phyloP scores from a whole-genome alignment of 495 filamentous ascomycete genomes.

The Neurospora africana region DNA sequence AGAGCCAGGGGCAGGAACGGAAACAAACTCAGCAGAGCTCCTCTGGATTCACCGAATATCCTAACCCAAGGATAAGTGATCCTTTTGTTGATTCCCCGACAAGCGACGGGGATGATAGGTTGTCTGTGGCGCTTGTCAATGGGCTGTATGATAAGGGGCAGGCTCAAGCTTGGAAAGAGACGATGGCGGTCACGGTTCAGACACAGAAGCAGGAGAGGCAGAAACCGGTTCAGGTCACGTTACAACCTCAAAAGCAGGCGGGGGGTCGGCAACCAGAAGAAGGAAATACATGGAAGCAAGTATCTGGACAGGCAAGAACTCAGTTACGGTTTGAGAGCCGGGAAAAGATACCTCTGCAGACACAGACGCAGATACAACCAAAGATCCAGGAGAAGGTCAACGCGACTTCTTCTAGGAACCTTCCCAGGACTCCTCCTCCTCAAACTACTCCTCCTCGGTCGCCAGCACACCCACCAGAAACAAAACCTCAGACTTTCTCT shows the following conservation, averaged over 20 bases:
- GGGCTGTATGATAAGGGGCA: not conserved
- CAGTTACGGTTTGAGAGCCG: not conserved
- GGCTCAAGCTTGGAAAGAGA: not conserved
- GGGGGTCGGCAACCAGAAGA: not conserved
- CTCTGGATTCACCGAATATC: not conserved
- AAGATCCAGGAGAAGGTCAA: not conserved
- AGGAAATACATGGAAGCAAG: not conserved
- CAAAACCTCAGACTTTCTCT: not conserved
- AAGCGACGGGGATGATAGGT: not conserved
- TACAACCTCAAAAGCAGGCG: not conserved
- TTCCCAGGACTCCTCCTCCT: not conserved
- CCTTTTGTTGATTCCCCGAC: not conserved
- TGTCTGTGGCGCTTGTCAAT: not conserved
- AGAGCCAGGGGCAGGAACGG: not conserved
- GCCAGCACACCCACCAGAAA: not conserved
- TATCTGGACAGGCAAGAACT: not conserved
- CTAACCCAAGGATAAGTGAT: not conserved
- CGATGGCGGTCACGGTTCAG: not conserved
- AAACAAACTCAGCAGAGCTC: not conserved
- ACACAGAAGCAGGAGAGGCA: too few species aligned
- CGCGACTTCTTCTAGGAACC: not conserved
- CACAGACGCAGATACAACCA: not conserved
- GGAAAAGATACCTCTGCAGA: not conserved
- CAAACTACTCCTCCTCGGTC: not conserved
- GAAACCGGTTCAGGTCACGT: not conserved